Conservation (phyloP, 176 grass and related monocot genomes). For the Tillandsia fasciculata region DNA sequence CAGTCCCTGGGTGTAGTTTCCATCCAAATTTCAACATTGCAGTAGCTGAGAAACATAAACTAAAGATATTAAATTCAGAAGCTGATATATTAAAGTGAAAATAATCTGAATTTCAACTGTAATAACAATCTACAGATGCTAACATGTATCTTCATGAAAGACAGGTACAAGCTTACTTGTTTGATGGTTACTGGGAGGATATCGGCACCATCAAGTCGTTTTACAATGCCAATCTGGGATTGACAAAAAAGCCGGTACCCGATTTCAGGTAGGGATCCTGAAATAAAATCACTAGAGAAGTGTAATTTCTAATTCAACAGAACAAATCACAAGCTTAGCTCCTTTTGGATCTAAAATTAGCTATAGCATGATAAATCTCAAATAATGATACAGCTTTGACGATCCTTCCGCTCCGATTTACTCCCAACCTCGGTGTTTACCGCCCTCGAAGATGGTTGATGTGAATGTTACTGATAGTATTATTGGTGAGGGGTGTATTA, state of each 20-base stretch:
- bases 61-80: no score
- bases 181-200: constrained; percentile 20
- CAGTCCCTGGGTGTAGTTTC: no score
- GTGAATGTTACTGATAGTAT: constrained; percentile 7
- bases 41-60: no score
- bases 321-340: no score
- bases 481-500: constrained; percentile 18
- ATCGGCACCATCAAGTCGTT: constrained; percentile 2
- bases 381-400: constrained; percentile 7
- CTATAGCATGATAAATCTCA: background rate
- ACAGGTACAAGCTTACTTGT: constrained; percentile 14
- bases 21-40: no score
- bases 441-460: constrained; percentile 2
- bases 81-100: no score
- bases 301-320: background rate
- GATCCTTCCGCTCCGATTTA: constrained; percentile 8
- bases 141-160: background rate
- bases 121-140: background rate
- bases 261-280: constrained; percentile 2
- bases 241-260: background rate
- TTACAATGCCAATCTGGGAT: constrained; percentile 14
- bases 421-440: constrained; percentile 7
- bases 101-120: no score
- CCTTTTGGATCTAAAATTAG: no score
- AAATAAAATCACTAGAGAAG: background rate